These are phyloP conservation scores for Pichia manshurica DNA, from an alignment of 805 yeast species.

Conservation along the genomic window DNA sequence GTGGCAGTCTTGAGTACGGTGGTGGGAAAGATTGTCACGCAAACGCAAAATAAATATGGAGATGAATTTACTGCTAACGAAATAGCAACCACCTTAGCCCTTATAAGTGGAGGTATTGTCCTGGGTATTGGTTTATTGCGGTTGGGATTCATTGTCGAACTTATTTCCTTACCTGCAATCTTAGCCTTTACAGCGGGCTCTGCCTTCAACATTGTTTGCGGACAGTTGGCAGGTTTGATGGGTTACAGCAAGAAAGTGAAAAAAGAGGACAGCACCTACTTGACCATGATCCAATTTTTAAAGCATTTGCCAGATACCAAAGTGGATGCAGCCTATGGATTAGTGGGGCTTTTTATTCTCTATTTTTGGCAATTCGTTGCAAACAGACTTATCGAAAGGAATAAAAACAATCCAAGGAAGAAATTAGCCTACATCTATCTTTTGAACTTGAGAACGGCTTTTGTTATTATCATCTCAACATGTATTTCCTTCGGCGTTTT, in stretches of 20 bases:
- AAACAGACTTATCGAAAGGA: conserved; percentile 44
- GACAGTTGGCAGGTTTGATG: conserved; percentile 84
- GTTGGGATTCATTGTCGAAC: conserved; percentile 82
- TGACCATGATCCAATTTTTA: conserved; percentile 63
- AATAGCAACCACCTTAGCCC: conserved; percentile 74
- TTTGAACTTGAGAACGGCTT: conserved; percentile 74
- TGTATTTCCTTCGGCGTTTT: conserved; percentile 75
- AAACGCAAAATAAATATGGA: conserved; percentile 44
- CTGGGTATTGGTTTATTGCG: conserved; percentile 77
- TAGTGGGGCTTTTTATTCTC: conserved; percentile 65
- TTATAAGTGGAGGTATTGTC: conserved; percentile 82
- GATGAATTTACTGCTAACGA: conserved; percentile 49
- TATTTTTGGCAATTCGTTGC: conserved; percentile 61
- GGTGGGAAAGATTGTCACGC: conserved; percentile 68
- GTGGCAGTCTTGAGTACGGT: conserved; percentile 93
- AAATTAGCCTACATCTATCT: conserved; percentile 55
- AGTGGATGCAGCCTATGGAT: conserved; percentile 85
- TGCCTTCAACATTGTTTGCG: conserved; percentile 72
- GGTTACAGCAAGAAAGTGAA: conserved; percentile 53
- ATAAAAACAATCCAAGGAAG: conserved; percentile 58
- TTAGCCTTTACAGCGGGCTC: conserved; percentile 95
- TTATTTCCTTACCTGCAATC: conserved; percentile 86
- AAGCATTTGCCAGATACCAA: conserved; percentile 64
- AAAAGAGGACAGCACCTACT: conserved; percentile 52
- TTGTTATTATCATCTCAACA: conserved; percentile 77